Base-by-base conservation (phyloP, 2,329 filamentous ascomycete genomes). In the Venturia aucupariae region DNA sequence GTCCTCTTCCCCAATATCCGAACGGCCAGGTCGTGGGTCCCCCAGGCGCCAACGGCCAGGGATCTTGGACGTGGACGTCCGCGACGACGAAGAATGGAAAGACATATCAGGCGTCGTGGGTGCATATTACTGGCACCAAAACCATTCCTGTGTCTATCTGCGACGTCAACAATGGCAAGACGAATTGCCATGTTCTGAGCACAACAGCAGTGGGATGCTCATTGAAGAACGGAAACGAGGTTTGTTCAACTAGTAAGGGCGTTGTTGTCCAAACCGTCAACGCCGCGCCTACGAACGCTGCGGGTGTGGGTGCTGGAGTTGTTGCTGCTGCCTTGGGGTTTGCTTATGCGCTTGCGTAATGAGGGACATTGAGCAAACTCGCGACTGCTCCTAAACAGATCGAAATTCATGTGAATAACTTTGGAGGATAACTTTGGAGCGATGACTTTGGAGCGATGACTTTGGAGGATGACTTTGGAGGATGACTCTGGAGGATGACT, bases 111-210 rank as follows among this genome's bases (percentile, higher is more conserved):
- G 51, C 51, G 19, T 57, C 51, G 4, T 57, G 51, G 51, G 51
- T 57, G n/a, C 41, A 60, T 13, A 32, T 60, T 7, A 60, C 59
- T 41, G 59, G 59, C 59, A 60, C 59, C 38, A 60, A 44, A 41
- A 44, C 41, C 8, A n/a, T 60, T 22, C 59, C 59, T 22, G 59
- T 60, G 19, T 39, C 32, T 3, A 38, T 42, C 15, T 60, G 59
- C 15, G 38, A 60, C n/a, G 35, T 41, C 38, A 42, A 60, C 11
- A 42, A 60, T 60, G 59, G 59, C 15, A 60, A 60, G 35, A 27
- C 35, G n/a, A 60, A 38, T 4, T 60, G 59, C 35, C 35, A 41
- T 60, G 41, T 44, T n/a, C 35, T 60, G 19, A 41, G 24, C n/a
- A 60, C 59, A 2, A 60, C 59, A 13, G 59, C 59, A 6, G 59